Percentiles rank a stretch among this genome's conserved stretches.
phyloP scores from a whole-genome alignment of 108 stramenopile genomes.

The Nitzschia inconspicua region DNA sequence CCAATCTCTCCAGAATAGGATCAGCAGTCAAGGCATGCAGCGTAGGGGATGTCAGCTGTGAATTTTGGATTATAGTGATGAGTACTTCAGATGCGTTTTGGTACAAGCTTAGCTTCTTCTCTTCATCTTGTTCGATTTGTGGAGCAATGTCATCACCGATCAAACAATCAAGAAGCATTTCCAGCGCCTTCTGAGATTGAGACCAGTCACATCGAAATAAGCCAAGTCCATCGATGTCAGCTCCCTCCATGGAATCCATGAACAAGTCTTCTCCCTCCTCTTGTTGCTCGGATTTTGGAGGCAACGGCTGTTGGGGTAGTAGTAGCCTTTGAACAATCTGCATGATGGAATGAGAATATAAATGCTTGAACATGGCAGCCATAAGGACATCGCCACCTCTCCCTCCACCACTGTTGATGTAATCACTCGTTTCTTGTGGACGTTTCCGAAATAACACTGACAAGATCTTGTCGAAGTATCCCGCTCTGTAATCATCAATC shows the following conservation, averaged over 20 bases:
- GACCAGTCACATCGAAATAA: constrained; percentile 70
- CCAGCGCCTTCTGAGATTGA: constrained; percentile 44
- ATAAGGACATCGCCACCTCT: constrained; percentile 49
- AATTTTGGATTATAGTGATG: constrained; percentile 82
- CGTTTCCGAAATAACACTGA: constrained; percentile 70
- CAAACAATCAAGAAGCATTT: constrained; percentile 57
- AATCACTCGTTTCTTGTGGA: constrained; percentile 51
- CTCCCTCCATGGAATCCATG: constrained; percentile 40
- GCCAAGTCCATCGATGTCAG: constrained; percentile 18
- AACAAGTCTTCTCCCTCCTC: constrained; percentile 33
- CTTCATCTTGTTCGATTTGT: constrained; percentile 16
- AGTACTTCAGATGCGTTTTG: constrained; percentile 83
- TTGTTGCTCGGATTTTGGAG: constrained; percentile 24
- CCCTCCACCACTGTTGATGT: constrained; percentile 58
- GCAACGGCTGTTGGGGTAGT: constrained; percentile 64
- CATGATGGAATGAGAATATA: constrained; percentile 91
- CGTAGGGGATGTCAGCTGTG: constrained; percentile 58
- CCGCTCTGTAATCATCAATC: constrained; percentile 88
- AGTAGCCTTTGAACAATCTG: constrained; percentile 90
- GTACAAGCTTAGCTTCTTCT: constrained; percentile 29
- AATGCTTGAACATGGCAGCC: constrained; percentile 78
- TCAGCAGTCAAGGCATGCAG: constrained; percentile 57
- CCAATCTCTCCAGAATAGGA: constrained; percentile 47
- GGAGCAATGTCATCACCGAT: constrained; percentile 26
- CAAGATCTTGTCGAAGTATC: constrained; percentile 93